Evolutionary conservation across 2,329 filamentous ascomycete genomes (phyloP), one percentile per base, ranked within the genome.

Genomic region (Pestalotiopsis sp.): DNA sequence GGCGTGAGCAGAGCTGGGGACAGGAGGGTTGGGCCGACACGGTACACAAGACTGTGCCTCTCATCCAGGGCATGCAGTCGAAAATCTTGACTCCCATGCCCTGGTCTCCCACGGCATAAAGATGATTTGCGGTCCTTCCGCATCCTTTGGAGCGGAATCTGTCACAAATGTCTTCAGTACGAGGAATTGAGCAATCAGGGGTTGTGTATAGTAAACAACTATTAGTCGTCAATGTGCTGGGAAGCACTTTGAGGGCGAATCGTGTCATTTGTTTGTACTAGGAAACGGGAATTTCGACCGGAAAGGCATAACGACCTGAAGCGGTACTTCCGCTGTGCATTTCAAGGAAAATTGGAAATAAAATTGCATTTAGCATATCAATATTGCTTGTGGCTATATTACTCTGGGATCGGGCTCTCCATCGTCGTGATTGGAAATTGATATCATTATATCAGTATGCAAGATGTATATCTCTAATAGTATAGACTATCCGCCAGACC

Each of bases 51-150:
- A 99, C 96, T 1, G 96, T 99, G 61, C 96, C 96, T 39, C 87
- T 99, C 72, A 99, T 99, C 76, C 95, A 98, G 84, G 91, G 86
- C 69, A 99, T 99, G 96, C 94, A 96, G 88, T 97, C 94, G 78
- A 89, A 93, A 75, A 94, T 99, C 76, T 81, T 99, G 78, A 91
- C 98, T 70, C 94, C 96, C 13, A 95, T 98, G 92, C 93, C 94
- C 9, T 99, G 96, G 96, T 97, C 94, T 71, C 95, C 96, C 4
- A 94, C 98, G 70, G 91, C 92, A 71, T 97, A 86, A 79, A 69
- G 0, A 25, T 49, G 36, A 38, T 57, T n/a, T 41, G 14, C 13
- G n/a, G 36, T 52, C 17, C 12, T 20, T 69, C 65, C 27, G 1
- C 69, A 69, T 70, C 23, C 71, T 69, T 71, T 70, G 72, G 45